These are phyloP conservation scores for Vaccinium darrowii DNA, from an alignment of 148 eudicot genomes.

Conservation along the genomic window DNA sequence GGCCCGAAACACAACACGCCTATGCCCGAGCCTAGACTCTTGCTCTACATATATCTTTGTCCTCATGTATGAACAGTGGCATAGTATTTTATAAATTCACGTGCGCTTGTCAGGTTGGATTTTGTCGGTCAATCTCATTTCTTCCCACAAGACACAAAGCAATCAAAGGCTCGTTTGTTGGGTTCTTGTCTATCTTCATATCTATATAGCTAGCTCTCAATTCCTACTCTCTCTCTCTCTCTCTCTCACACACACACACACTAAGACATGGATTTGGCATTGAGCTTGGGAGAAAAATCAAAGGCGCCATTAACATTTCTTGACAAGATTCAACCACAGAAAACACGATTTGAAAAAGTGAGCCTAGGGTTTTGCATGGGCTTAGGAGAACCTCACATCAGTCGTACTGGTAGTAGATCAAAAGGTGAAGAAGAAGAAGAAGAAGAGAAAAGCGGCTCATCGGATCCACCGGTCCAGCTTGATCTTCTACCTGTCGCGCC, in stretches of 20 bases:
- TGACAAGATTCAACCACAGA: conserved; percentile 19
- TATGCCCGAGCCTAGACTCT: too few species aligned
- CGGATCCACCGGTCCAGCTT: conserved; percentile 46
- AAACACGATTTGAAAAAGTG: conserved; percentile 4
- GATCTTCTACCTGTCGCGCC: conserved; percentile 44
- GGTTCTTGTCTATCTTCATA: not conserved
- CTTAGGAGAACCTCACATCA: conserved; percentile 8
- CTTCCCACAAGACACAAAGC: not conserved
- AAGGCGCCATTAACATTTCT: conserved; percentile 28
- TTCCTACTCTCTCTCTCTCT: conserved; percentile 2
- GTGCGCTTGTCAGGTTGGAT: conserved; percentile 56
- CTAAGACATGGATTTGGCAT: conserved; percentile 38
- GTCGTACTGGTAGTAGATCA: not conserved
- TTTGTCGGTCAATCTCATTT: conserved; percentile 43
- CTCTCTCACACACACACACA: not conserved
- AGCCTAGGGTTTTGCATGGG: conserved; percentile 47
- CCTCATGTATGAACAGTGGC: conserved; percentile 16
- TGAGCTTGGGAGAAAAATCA: conserved; percentile 42
- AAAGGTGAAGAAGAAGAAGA: not conserved
- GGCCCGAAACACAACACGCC: too few species aligned
- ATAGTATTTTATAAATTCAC: conserved; percentile 48
- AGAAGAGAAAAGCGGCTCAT: conserved; percentile 15
- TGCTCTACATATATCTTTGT: not conserved
- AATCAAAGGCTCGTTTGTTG: not conserved
- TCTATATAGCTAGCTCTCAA: not conserved